Base-by-base conservation (phyloP, 1,284 basidiomycete species). In the Meripilus lineatus region DNA sequence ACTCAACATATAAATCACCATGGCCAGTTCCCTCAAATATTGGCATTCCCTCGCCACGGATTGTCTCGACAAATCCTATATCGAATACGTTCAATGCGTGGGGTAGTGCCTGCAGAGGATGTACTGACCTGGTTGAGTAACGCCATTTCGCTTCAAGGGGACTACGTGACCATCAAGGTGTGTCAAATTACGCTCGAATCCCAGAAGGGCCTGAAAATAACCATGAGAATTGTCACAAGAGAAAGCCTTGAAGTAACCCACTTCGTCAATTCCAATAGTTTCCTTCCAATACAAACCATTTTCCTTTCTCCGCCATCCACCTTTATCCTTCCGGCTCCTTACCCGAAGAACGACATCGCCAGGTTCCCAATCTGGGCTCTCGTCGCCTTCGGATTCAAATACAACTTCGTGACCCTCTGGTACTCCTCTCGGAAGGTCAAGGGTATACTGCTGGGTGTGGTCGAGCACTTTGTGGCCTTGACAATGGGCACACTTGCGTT, bases 381-480 rank as follows among this genome's bases (percentile, higher is more conserved):
- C 93, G 61, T 97, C 94, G 32, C 87, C 89, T 63, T 96, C 93
- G 18, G 91, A 91, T 53, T 93, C 88, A 54, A 93, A 96, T 1
- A 93, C 75, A 39, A 93, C 80, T 62, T 97, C 89, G 58, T 89
- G 84, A 0, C 89, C 92, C 61, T 97, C 93, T 0, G 92, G 89
- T 70, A 89, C 88, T 20, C 93, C 94, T 4, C 80, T 77, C n/a
- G 81, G 76, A 37, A 97, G 77, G 40, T 91, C 89, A 25, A 93
- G 70, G 2, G 84, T 87, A 57, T 85, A 86, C 48, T 87, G 81
- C 35, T 89, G 85, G 17, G 82, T 81, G 54, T 97, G 81, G 43
- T 92, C 84, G 32, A 94, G 62, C 33, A 93, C 84, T 58, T 94
- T 93, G 39, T 79, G 66, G 1, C 90, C 90, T n/a, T 69, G 60